Evolutionary conservation across 2,329 filamentous ascomycete species (phyloP).

Genomic region (Penicillium sp.): DNA sequence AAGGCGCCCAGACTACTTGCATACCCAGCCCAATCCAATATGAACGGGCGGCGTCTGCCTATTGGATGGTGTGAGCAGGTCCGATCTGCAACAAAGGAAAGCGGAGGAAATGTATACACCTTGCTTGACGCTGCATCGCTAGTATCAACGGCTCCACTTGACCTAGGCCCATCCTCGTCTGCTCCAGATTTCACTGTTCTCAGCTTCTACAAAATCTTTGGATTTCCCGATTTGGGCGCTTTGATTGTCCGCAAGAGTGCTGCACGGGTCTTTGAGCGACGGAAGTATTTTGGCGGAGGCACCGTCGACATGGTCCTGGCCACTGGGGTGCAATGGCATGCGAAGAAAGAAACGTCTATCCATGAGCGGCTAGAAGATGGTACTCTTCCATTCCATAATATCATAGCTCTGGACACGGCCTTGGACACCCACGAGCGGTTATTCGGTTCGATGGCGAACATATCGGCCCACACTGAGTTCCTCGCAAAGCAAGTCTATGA

Average conservation of each 20-base stretch:
- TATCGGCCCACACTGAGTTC: slow-evolving; percentile 69
- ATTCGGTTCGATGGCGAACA: slow-evolving; percentile 66
- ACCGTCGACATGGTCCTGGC: slow-evolving; percentile 88
- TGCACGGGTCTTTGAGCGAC: slow-evolving; percentile 59
- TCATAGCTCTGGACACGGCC: slow-evolving; percentile 75
- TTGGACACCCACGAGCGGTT: slow-evolving; percentile 66
- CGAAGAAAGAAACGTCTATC: slow-evolving; percentile 65
- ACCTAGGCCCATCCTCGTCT: slow-evolving; percentile 59
- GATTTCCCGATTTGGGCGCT: slow-evolving; percentile 86
- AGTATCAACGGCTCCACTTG: slow-evolving; percentile 71
- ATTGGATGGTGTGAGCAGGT: slow-evolving; percentile 62
- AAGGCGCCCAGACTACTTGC: slow-evolving; percentile 58
- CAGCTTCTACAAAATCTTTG: slow-evolving; percentile 97
- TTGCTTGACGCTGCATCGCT: slow-evolving; percentile 81
- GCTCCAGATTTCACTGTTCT: slow-evolving; percentile 83
- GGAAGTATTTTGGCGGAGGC: slow-evolving; percentile 88
- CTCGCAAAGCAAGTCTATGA: slow-evolving; percentile 60
- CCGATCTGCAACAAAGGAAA: slow-evolving; percentile 32
- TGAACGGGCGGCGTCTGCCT: slow-evolving; percentile 77
- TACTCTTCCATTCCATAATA: slow-evolving; percentile 84
- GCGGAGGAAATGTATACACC: slow-evolving; percentile 55
- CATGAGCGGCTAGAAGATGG: slow-evolving; percentile 89
- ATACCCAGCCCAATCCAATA: slow-evolving; percentile 88
- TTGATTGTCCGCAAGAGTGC: slow-evolving; percentile 75
- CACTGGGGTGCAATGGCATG: slow-evolving; percentile 78